phyloP scores from a whole-genome alignment of 208 protist species.

The Herpetomonas samuelpessoai region DNA sequence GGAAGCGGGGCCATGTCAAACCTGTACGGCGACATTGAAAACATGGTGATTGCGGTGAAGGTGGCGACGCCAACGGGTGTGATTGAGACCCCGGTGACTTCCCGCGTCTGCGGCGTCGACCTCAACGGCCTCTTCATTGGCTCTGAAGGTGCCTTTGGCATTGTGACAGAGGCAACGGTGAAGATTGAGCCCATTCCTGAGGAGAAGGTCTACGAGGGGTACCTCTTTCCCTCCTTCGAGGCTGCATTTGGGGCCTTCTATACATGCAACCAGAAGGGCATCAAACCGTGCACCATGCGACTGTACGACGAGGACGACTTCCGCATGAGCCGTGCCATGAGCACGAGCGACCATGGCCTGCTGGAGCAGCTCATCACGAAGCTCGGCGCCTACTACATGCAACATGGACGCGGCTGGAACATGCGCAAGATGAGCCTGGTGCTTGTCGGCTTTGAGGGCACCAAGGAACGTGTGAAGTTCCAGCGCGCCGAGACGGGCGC shows the following conservation, averaged over 20 bases:
- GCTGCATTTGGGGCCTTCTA: slow-evolving; percentile 79
- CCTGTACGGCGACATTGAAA: slow-evolving; percentile 93
- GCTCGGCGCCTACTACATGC: slow-evolving; percentile 64
- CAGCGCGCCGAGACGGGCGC: slow-evolving; percentile 58
- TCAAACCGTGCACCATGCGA: slow-evolving; percentile 85
- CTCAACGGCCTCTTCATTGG: slow-evolving; percentile 92
- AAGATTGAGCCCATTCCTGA: slow-evolving; percentile 89
- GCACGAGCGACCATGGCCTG: slow-evolving; percentile 48
- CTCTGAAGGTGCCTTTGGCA: slow-evolving; percentile 92
- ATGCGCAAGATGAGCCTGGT: slow-evolving; percentile 69
- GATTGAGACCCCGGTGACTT: slow-evolving; percentile 76
- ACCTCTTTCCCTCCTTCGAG: slow-evolving; percentile 90
- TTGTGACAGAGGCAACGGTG: slow-evolving; percentile 92
- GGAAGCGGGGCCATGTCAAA: slow-evolving; percentile 95
- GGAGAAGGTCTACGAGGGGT: slow-evolving; percentile 82
- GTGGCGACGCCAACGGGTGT: slow-evolving; percentile 92
- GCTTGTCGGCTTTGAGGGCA: slow-evolving; percentile 88
- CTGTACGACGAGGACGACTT: slow-evolving; percentile 93
- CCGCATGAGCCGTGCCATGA: slow-evolving; percentile 86
- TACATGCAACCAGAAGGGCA: slow-evolving; percentile 76
- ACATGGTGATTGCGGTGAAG: slow-evolving; percentile 91
- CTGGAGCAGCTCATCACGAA: slow-evolving; percentile 52
- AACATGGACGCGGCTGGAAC: slow-evolving; percentile 64
- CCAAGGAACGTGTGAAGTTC: slow-evolving; percentile 49
- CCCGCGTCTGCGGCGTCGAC: slow-evolving; percentile 83